These are phyloP conservation scores for Eucalyptus erythrocorys DNA, from an alignment of 345 rosid genomes.

Conservation along the genomic window DNA sequence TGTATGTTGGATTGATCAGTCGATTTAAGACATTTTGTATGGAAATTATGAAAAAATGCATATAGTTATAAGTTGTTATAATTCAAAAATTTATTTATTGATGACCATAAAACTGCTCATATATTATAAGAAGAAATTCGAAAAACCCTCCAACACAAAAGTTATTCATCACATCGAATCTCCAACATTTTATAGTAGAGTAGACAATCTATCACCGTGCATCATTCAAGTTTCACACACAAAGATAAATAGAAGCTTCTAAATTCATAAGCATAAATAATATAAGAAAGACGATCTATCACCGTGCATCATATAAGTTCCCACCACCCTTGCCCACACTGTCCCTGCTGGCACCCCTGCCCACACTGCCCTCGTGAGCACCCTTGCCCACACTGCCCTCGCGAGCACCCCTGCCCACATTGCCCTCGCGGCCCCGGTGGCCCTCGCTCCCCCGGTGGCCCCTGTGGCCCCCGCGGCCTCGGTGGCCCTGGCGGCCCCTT, in stretches of 20 bases:
- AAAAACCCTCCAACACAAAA: background rate
- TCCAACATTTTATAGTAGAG: background rate
- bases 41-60: fast-evolving
- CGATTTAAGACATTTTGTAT: background rate
- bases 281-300: background rate
- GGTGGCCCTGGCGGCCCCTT: too few relatives aligned
- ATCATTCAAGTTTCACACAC: background rate
- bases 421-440: too few relatives aligned
- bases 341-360: background rate
- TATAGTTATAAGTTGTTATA: background rate
- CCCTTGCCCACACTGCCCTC: fast-evolving
- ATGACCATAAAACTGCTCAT: fast-evolving
- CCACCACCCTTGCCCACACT: fast-evolving
- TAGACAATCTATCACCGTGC: background rate
- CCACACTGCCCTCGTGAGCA: fast-evolving
- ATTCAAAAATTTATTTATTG: background rate
- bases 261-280: background rate
- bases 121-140: background rate
- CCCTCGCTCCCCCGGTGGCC: fast-evolving
- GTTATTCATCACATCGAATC: background rate
- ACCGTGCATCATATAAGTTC: too few relatives aligned
- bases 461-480: too few relatives aligned
- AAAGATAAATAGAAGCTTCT: background rate
- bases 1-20: background rate
- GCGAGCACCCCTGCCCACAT: too few relatives aligned